A percentile compares a stretch with the other conserved stretches of the same genome.
Evolutionary conservation across 2,329 filamentous ascomycete genomes (phyloP).

Genomic region (Aspergillus jensenii): DNA sequence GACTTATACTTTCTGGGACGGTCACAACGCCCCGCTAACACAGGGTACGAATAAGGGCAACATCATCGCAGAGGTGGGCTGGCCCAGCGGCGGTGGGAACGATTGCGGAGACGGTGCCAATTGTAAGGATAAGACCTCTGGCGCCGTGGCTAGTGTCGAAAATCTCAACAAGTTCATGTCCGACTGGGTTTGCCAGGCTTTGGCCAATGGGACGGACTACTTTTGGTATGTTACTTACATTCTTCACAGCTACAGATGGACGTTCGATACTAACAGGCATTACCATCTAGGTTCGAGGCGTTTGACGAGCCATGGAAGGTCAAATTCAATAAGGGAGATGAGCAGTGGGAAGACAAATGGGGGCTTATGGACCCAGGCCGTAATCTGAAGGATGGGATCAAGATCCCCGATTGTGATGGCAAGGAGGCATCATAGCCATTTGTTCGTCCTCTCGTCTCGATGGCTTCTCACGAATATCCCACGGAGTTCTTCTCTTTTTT

Average conservation of each 20-base stretch:
- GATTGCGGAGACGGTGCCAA: conserved; percentile 63
- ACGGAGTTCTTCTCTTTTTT: not conserved
- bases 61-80: conserved; percentile 87
- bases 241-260: not conserved
- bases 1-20: conserved; percentile 81
- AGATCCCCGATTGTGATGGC: conserved; percentile 83
- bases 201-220: conserved; percentile 83
- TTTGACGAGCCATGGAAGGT: conserved; percentile 98
- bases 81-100: conserved; percentile 81
- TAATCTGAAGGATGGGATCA: conserved; percentile 78
- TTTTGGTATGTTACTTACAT: conserved; percentile 66
- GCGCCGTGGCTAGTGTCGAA: conserved; percentile 73
- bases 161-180: conserved; percentile 85
- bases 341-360: conserved; percentile 95
- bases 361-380: conserved; percentile 83
- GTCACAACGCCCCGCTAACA: conserved; percentile 65
- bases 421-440: conserved; percentile 55
- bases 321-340: conserved; percentile 62
- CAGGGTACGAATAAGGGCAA: conserved; percentile 64
- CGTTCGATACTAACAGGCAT: conserved; percentile 15
- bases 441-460: not conserved
- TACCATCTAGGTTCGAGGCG: conserved; percentile 71
- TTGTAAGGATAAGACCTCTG: conserved; percentile 58
- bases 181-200: conserved; percentile 77
- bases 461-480: no score